Evolutionary conservation across 371 early-diverging fungal species (phyloP), one percentile per base, ranked within the genome.

Genomic region (Rhizomucor miehei): DNA sequence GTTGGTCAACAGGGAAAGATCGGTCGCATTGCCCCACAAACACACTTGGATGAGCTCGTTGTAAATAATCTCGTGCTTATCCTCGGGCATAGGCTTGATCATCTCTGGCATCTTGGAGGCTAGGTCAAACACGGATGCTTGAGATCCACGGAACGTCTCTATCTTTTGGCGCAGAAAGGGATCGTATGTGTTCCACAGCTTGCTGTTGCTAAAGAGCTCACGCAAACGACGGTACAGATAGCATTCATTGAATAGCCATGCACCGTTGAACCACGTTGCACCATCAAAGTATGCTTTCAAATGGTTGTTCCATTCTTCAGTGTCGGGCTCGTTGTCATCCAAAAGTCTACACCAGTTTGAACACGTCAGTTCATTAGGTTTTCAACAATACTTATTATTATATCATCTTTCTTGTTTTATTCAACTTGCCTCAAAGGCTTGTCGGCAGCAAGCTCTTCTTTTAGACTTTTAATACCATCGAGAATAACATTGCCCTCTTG

Each of bases 11-110:
- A 94, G 69, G 43, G 89, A 89, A 57, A 94, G 69, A 61, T 94
- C 94, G 2, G 89, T 89, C 20, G 89, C 88, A 73, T 95, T 95
- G 1, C 95, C 95, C 95, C 95, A 95, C 37, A 94, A 68, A 20
- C 85, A 86, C 23, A 88, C 78, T 65, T 89, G 86, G 17, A 81
- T 60, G 54, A 92, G 60, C 61, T 91, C 91, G 53, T 77, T 61
- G 60, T 89, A 89, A 3, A 82, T 76, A 48, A 85, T 63, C 11
- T 64, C 54, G 14, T 64, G 64, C 2, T 77, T 66, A 13, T 75
- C 72, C 12, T 66, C 64, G 17, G 63, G 29, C 57, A 78, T 67
- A 44, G 73, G 54, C 20, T 66, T 40, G 52, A 71, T 67, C 6
- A 78, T 54, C 0, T 65, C 63, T 36, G 75, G 71, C 54, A 83